Percentiles rank a stretch among this genome's conserved stretches.
Evolutionary conservation across 148 eudicot genomes (phyloP).

Genomic region (Diospyros lotus): DNA sequence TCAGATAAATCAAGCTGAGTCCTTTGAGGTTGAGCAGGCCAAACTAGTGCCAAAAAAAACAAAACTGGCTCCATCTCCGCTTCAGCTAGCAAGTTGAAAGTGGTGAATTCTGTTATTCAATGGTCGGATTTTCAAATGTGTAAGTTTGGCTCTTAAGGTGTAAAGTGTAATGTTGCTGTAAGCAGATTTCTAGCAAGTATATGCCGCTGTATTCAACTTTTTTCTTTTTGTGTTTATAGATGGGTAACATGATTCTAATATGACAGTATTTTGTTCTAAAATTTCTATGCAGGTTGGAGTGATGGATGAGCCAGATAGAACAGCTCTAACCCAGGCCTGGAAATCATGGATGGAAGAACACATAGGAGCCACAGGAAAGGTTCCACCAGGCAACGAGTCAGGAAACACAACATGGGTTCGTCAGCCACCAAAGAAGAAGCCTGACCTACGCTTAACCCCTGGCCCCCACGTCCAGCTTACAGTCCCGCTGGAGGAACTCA

Average conservation of each 20-base stretch:
- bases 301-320: constrained; percentile 67
- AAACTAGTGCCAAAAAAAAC: not conserved
- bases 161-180: not conserved
- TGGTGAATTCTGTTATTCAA: not conserved
- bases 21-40: not conserved
- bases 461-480: constrained; percentile 73
- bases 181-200: not conserved
- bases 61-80: not conserved
- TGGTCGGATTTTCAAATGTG: not conserved
- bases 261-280: not conserved
- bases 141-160: not conserved
- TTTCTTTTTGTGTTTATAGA: not conserved
- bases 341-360: constrained; percentile 99
- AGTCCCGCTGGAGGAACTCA: constrained; percentile 76
- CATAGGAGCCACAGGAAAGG: constrained; percentile 68
- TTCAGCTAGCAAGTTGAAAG: constrained; percentile 6
- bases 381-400: constrained; percentile 84
- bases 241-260: not conserved
- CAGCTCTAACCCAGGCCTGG: constrained; percentile 88
- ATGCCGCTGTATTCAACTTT: not conserved
- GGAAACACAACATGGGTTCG: constrained; percentile 85
- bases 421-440: constrained; percentile 67
- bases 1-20: not conserved
- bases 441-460: constrained; percentile 81
- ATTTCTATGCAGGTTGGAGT: constrained; percentile 51